A percentile compares a stretch with the other conserved stretches of the same genome.
phyloP scores from a whole-genome alignment of 371 early-diverging fungal genomes.

The Blakeslea trispora region DNA sequence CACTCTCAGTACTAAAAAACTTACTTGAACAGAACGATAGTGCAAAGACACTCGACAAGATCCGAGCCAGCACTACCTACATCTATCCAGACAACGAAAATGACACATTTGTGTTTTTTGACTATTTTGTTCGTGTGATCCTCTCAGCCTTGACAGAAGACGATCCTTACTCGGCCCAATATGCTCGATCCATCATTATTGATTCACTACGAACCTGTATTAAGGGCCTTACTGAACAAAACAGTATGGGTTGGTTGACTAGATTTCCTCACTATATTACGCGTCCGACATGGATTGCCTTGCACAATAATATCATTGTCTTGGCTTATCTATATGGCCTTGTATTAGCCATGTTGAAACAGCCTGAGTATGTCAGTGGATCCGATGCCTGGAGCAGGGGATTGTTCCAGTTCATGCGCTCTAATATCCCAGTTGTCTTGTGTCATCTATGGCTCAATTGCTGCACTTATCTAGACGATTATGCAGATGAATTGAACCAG shows the following conservation, averaged over 20 bases:
- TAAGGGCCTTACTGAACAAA: constrained; percentile 28
- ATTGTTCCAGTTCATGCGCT: constrained; percentile 30
- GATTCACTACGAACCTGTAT: constrained; percentile 39
- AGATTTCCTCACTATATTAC: constrained; percentile 28
- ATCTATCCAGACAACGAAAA: constrained; percentile 16
- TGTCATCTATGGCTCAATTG: constrained; percentile 34
- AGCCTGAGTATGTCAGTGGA: constrained; percentile 4
- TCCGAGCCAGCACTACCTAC: constrained; percentile 30
- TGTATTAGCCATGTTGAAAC: constrained; percentile 24
- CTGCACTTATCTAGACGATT: constrained; percentile 23
- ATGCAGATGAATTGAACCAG: background rate
- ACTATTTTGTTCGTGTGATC: constrained; percentile 36
- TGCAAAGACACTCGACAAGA: constrained; percentile 22
- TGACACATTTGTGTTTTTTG: constrained; percentile 38
- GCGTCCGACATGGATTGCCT: constrained; percentile 25
- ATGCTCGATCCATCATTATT: constrained; percentile 26
- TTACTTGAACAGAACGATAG: constrained; percentile 23
- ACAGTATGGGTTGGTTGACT: constrained; percentile 32
- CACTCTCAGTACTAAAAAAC: constrained; percentile 21
- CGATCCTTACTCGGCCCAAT: constrained; percentile 25
- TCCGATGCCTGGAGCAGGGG: constrained; percentile 19
- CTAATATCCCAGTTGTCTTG: constrained; percentile 18
- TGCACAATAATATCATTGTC: constrained; percentile 31
- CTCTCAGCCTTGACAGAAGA: constrained; percentile 30
- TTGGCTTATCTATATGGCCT: constrained; percentile 41